These are phyloP conservation scores for Yamadazyma laniorum DNA, from an alignment of 805 yeast species.

Conservation along the genomic window DNA sequence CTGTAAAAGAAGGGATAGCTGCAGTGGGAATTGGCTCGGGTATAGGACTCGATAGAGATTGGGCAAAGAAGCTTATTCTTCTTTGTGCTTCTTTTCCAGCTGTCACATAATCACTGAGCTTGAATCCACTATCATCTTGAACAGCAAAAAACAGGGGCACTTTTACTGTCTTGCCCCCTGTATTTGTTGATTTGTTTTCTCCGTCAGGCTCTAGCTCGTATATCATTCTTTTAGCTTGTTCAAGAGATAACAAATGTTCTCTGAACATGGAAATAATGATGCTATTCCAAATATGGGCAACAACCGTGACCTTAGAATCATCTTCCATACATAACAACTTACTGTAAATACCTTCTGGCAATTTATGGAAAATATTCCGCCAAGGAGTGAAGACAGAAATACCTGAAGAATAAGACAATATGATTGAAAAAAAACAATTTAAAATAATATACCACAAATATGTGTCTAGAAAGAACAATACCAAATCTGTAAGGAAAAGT, in stretches of 20 bases:
- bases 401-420: slow-evolving; percentile 30
- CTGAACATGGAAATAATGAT: slow-evolving; percentile 30
- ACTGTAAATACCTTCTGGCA: slow-evolving; percentile 34
- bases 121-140: slow-evolving; percentile 46
- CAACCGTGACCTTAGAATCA: slow-evolving; percentile 2
- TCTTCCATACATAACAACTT: slow-evolving; percentile 21
- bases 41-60: slow-evolving; percentile 47
- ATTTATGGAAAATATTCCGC: slow-evolving; percentile 32
- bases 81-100: slow-evolving; percentile 51
- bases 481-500: slow-evolving; percentile 26
- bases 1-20: slow-evolving; percentile 52
- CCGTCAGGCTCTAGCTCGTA: slow-evolving; percentile 18
- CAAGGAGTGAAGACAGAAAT: slow-evolving; percentile 38
- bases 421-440: slow-evolving; percentile 34
- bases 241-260: slow-evolving; percentile 38
- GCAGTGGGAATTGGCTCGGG: slow-evolving; percentile 49
- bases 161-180: slow-evolving; percentile 8
- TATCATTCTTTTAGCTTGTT: slow-evolving; percentile 39
- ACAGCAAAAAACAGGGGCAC: slow-evolving; percentile 47
- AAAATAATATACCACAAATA: slow-evolving; percentile 41
- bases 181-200: neutral
- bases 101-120: slow-evolving; percentile 38
- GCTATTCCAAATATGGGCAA: slow-evolving; percentile 29
- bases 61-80: slow-evolving; percentile 53
- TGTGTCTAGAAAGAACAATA: slow-evolving; percentile 38